Evolutionary conservation across 2,329 filamentous ascomycete species (phyloP), one percentile per base, ranked within the genome.

Genomic region (Aureobasidium sp.): DNA sequence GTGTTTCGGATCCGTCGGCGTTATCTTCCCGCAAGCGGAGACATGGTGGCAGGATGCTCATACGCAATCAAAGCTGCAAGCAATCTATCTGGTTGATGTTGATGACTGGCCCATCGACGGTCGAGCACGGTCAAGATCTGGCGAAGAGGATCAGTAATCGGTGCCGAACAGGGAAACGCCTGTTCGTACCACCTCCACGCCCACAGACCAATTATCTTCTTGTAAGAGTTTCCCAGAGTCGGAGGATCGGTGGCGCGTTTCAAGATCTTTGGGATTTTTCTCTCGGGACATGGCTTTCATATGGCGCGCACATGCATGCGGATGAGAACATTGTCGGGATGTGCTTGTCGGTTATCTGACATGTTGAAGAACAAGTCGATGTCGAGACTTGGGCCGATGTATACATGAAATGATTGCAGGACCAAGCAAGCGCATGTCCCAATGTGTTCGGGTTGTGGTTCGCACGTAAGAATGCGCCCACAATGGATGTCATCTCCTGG

Each of bases 41-140:
- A 19, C 44, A 29, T 47, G 17, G 15, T 37, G 35, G 11, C 3
- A 48, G 22, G 15, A 39, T 24, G 44, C 42, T 59, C 33, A 44
- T 49, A 59, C 56, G 56, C 31, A 48, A 52, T 60, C 47, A 27
- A 17, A 29, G 37, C 37, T 60, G 57, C 57, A 44, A 33, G 57
- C 37, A 52, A 52, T 60, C 35, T 42, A 60, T 52, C 45, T 60
- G 57, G 5, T 44, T 42, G 33, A 24, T 22, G 7, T 44, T 22
- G 47, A 5, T 27, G 45, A 15, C 27, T 29, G n/a, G n/a, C 6
- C 2, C 14, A 15, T 17, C 14, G 19, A 24, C 48, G 31, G 48
- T 22, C 19, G 33, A 37, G 48, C 48, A 17, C 35, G 47, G 45
- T 31, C 45, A 48, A 12, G 57, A 42, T 22, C 37, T 11, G 27